Evolutionary conservation across 306 rosid species (phyloP).

Genomic region (Vigna angularis): DNA sequence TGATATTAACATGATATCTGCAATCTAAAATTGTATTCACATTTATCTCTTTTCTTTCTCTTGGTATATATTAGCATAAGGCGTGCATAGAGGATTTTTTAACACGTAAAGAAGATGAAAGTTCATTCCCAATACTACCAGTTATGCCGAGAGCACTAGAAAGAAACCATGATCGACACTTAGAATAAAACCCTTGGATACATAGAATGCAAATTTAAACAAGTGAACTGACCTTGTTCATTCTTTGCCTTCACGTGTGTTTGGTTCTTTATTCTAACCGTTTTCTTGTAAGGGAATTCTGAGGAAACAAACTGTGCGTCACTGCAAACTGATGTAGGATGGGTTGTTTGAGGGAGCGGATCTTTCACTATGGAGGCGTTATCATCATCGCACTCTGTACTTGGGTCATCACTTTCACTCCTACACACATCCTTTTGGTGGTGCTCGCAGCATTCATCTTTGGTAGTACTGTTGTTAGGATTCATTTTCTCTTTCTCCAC

Average conservation of each 20-base stretch:
- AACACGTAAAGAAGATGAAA: no score
- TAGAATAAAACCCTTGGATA: neutral
- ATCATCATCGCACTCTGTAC: constrained; percentile 37
- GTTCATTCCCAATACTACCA: no score
- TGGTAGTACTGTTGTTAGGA: constrained; percentile 4
- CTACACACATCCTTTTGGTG: constrained; percentile 29
- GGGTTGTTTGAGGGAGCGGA: constrained; percentile 41
- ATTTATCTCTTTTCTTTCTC: neutral
- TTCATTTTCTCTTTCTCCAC: constrained; percentile 68
- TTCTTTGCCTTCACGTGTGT: constrained; percentile 50
- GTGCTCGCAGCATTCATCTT: constrained; percentile 48
- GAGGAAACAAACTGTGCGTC: constrained; percentile 50
- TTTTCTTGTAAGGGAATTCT: constrained; percentile 57
- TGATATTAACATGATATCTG: neutral
- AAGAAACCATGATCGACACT: neutral
- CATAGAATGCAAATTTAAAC: neutral
- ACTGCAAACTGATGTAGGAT: constrained; percentile 47
- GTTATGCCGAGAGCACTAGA: neutral
- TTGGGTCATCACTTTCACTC: constrained; percentile 40
- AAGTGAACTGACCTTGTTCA: constrained; percentile 61
- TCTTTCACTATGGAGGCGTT: constrained; percentile 51
- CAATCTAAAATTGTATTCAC: no score
- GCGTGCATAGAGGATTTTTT: no score
- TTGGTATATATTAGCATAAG: no score
- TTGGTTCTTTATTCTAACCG: constrained; percentile 42